Conservation (phyloP, 2,329 filamentous ascomycete species). For the Aspergillus sp. region DNA sequence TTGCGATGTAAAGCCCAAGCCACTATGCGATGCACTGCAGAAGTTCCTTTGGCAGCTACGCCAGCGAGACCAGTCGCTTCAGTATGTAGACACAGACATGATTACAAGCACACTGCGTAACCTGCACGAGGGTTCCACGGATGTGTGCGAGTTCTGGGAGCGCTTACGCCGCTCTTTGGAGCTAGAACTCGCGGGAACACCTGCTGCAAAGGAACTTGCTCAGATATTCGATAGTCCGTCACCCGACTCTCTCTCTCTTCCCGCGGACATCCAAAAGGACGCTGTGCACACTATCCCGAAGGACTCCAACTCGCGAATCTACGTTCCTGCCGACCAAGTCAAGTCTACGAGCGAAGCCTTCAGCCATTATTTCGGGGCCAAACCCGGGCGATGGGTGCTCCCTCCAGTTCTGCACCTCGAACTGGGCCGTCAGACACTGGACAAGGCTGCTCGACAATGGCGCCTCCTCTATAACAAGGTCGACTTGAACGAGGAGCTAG, state of each 20-base stretch:
- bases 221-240: conserved; percentile 49
- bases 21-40: conserved; percentile 52
- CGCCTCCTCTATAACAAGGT: conserved; percentile 58
- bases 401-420: conserved; percentile 56
- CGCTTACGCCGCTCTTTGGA: conserved; percentile 52
- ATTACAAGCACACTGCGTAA: conserved; percentile 43
- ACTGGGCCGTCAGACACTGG: conserved; percentile 57
- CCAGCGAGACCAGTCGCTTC: conserved; percentile 40
- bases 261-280: conserved; percentile 22
- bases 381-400: conserved; percentile 42
- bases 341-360: conserved; percentile 40
- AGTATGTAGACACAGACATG: conserved; percentile 43
- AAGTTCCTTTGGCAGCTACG: conserved; percentile 53
- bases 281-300: conserved; percentile 35
- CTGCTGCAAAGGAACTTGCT: conserved; percentile 40
- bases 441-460: conserved; percentile 55
- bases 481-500: conserved; percentile 55
- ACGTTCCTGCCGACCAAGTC: conserved; percentile 38
- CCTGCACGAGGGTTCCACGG: conserved; percentile 46
- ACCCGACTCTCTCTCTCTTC: conserved; percentile 7
- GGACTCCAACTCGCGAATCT: conserved; percentile 40
- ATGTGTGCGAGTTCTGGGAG: conserved; percentile 58
- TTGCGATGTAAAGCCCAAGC: conserved; percentile 49
- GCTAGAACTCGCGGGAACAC: conserved; percentile 50
- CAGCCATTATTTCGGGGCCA: conserved; percentile 30